phyloP scores from a whole-genome alignment of 306 rosid genomes.

The Begonia masoniana region DNA sequence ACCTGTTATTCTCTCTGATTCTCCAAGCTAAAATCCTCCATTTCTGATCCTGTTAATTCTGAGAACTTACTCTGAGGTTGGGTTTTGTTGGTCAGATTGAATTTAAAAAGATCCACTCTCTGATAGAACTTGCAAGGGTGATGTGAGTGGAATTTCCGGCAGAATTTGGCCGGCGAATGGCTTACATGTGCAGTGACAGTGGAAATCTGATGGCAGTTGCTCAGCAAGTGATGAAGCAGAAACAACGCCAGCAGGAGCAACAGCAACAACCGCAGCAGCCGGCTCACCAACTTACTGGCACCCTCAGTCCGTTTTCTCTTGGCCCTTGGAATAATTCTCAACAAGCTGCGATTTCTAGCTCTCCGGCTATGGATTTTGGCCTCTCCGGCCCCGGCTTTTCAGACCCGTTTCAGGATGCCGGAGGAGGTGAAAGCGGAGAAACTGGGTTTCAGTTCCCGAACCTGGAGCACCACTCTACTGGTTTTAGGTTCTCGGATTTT shows the following conservation, averaged over 20 bases:
- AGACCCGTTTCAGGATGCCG: slow-evolving; percentile 64
- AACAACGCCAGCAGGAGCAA: slow-evolving; percentile 75
- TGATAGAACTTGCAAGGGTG: slow-evolving; percentile 6
- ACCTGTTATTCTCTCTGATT: no score
- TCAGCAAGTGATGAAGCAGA: slow-evolving; percentile 89
- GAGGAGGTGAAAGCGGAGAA: slow-evolving; percentile 37
- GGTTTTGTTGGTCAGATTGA: no score
- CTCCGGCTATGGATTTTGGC: slow-evolving; percentile 35
- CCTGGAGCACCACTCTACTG: slow-evolving; percentile 42
- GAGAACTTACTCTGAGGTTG: no score
- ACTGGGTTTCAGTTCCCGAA: slow-evolving; percentile 53
- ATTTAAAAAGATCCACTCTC: no score
- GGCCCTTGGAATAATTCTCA: slow-evolving; percentile 49
- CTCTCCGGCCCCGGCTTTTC: slow-evolving; percentile 35
- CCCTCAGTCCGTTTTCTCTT: slow-evolving; percentile 31
- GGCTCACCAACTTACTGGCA: slow-evolving; percentile 19
- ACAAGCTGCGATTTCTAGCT: slow-evolving; percentile 4
- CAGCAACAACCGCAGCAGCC: slow-evolving; percentile 41
- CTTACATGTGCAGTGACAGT: slow-evolving; percentile 86
- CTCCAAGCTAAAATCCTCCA: no score
- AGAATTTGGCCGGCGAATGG: slow-evolving; percentile 54
- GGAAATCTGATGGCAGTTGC: slow-evolving; percentile 98
- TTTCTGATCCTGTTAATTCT: no score
- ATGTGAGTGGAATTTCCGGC: slow-evolving; percentile 38
- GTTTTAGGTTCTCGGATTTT: slow-evolving; percentile 52